phyloP scores from a whole-genome alignment of 2,329 filamentous ascomycete genomes.

The Arthroderma sp. region DNA sequence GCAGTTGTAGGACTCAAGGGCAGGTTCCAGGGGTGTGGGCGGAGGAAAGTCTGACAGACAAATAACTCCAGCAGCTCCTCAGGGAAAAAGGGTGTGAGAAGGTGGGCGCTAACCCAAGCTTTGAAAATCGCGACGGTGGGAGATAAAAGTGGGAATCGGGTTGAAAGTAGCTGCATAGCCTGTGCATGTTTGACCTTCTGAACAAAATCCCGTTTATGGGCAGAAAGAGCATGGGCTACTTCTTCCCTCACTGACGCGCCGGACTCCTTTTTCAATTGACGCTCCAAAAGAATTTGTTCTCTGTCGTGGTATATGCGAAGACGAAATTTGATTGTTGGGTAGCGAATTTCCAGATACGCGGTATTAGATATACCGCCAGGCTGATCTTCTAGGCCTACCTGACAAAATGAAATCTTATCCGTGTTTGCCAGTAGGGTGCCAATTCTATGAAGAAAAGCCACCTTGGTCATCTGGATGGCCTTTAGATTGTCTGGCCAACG shows the following conservation, averaged over 20 bases:
- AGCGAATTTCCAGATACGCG: constrained; percentile 69
- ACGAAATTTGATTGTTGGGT: constrained; percentile 61
- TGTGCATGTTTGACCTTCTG: constrained; percentile 69
- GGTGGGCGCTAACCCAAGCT: constrained; percentile 76
- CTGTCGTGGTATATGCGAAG: constrained; percentile 80
- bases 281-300: constrained; percentile 67
- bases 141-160: constrained; percentile 65
- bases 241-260: constrained; percentile 55
- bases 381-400: constrained; percentile 69
- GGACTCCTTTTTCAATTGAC: constrained; percentile 57
- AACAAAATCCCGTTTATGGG: constrained; percentile 57
- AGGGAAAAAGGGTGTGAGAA: constrained; percentile 60
- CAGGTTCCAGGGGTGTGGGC: constrained; percentile 64
- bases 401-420: constrained; percentile 48
- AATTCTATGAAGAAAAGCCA: constrained; percentile 69
- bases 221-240: constrained; percentile 53
- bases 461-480: constrained; percentile 86
- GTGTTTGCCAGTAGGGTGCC: constrained; percentile 55
- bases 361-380: constrained; percentile 57
- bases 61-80: constrained; percentile 78
- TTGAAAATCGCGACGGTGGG: constrained; percentile 74
- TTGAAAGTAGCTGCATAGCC: constrained; percentile 65
- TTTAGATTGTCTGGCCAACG: constrained; percentile 87
- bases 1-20: constrained; percentile 68
- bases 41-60: constrained; percentile 62